These are phyloP conservation scores for Vigna hirtella DNA, from an alignment of 306 rosid genomes.

Conservation along the genomic window DNA sequence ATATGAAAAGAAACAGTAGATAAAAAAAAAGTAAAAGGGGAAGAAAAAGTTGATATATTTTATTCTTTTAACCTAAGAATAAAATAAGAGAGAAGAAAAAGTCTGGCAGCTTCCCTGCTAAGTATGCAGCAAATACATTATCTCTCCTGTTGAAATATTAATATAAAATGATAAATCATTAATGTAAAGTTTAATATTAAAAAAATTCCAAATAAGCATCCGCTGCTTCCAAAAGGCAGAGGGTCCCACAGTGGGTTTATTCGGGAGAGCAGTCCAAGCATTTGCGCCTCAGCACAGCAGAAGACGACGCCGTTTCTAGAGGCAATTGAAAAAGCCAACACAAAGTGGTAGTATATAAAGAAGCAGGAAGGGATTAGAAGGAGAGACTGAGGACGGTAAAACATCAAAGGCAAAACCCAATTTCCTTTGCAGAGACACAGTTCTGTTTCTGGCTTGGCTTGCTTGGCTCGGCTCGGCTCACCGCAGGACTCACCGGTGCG, in stretches of 20 bases:
- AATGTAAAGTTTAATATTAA: neutral
- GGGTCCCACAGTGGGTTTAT: neutral
- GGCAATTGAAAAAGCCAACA: neutral
- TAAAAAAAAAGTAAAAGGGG: too few relatives aligned
- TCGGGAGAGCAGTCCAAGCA: neutral
- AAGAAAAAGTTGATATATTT: too few relatives aligned
- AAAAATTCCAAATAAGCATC: conserved; percentile 2
- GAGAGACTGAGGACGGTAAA: neutral
- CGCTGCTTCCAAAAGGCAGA: conserved; percentile 3
- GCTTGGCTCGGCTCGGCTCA: neutral
- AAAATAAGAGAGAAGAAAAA: neutral
- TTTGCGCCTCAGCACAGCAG: neutral
- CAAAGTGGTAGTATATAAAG: neutral
- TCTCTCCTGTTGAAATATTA: neutral
- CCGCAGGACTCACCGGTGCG: neutral
- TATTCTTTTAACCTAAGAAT: neutral
- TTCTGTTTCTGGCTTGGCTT: neutral
- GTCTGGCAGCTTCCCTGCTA: neutral
- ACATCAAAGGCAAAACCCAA: neutral
- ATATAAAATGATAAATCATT: neutral
- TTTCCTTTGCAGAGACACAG: neutral
- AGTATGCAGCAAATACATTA: neutral
- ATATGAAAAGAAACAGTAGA: too few relatives aligned
- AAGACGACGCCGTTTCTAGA: conserved; percentile 26
- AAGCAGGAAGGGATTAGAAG: neutral